Percentiles rank a stretch among this genome's conserved stretches.
These are phyloP conservation scores for Xylariaceae sp. DNA, from an alignment of 2,329 filamentous ascomycete genomes.

Conservation along the genomic window DNA sequence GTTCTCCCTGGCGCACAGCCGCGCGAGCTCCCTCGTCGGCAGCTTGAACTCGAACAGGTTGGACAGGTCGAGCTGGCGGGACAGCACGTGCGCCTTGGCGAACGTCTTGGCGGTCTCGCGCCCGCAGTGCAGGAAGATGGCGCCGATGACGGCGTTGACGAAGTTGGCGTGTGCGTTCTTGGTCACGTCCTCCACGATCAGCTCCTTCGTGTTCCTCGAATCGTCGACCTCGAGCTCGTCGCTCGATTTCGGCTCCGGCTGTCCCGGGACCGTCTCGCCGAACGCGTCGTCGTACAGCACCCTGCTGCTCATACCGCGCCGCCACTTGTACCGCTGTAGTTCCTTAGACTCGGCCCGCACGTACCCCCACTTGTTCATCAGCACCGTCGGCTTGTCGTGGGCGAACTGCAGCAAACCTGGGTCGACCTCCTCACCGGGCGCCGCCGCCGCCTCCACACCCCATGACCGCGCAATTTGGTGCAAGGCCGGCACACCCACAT, in stretches of 20 bases:
- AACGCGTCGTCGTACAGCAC: slow-evolving; percentile 85
- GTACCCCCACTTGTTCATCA: slow-evolving; percentile 54
- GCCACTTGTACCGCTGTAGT: slow-evolving; percentile 55
- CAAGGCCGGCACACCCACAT: slow-evolving; percentile 75
- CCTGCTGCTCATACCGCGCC: slow-evolving; percentile 73
- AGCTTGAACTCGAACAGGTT: slow-evolving; percentile 81
- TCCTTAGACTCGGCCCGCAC: slow-evolving; percentile 53
- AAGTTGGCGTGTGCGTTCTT: slow-evolving; percentile 69
- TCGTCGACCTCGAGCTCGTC: slow-evolving; percentile 26
- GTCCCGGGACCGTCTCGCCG: slow-evolving; percentile 60
- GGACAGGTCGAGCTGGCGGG: slow-evolving; percentile 74
- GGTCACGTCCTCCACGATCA: slow-evolving; percentile 25
- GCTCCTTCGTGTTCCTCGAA: slow-evolving; percentile 27
- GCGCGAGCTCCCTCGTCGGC: slow-evolving; percentile 80
- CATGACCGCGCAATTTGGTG: slow-evolving; percentile 77
- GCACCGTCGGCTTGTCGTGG: slow-evolving; percentile 49
- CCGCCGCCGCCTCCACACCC: slow-evolving; percentile 88
- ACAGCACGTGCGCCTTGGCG: slow-evolving; percentile 80
- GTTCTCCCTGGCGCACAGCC: slow-evolving; percentile 83
- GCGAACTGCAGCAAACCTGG: slow-evolving; percentile 85
- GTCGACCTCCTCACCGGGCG: slow-evolving; percentile 88
- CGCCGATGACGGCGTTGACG: slow-evolving; percentile 80
- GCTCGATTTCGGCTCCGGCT: slow-evolving; percentile 17
- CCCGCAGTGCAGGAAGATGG: slow-evolving; percentile 84
- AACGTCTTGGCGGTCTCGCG: slow-evolving; percentile 79